These are phyloP conservation scores for Penicillium sp. DNA, from an alignment of 2,329 filamentous ascomycete species.

Conservation along the genomic window DNA sequence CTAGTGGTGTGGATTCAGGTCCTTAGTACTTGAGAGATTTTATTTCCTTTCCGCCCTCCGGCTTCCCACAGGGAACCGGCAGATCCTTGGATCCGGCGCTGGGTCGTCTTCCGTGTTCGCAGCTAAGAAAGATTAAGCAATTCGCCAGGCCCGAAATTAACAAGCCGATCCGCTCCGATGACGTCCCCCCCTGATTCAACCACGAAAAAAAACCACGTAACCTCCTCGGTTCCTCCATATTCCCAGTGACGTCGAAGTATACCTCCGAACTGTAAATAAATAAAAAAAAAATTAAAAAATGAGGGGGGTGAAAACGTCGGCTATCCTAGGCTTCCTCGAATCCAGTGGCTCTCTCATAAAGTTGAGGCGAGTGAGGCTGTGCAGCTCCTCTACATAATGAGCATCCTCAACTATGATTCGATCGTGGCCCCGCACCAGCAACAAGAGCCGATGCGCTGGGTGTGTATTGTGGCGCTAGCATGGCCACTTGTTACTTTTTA, in stretches of 20 bases:
- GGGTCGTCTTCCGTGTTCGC: conserved; percentile 24
- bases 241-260: conserved; percentile 17
- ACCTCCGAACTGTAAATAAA: not conserved
- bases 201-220: not conserved
- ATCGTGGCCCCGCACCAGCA: conserved; percentile 26
- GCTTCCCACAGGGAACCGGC: not conserved
- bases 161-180: conserved; percentile 14
- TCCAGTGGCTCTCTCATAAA: not conserved
- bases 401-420: conserved; percentile 18
- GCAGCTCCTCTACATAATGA: conserved; percentile 18
- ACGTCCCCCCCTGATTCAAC: conserved; percentile 10
- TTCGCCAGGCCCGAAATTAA: conserved; percentile 10
- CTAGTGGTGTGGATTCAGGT: conserved; percentile 1
- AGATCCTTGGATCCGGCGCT: conserved; percentile 24
- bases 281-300: not conserved
- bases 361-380: conserved; percentile 30
- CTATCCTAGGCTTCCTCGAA: not conserved
- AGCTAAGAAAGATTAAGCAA: conserved; percentile 20
- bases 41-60: not conserved
- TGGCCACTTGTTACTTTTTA: conserved; percentile 8
- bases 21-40: not conserved
- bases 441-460: conserved; percentile 21
- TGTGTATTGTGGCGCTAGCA: conserved; percentile 22
- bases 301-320: not conserved
- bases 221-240: not conserved